Conservation (phyloP, 306 rosid genomes). For the Macrotyloma uniflorum region DNA sequence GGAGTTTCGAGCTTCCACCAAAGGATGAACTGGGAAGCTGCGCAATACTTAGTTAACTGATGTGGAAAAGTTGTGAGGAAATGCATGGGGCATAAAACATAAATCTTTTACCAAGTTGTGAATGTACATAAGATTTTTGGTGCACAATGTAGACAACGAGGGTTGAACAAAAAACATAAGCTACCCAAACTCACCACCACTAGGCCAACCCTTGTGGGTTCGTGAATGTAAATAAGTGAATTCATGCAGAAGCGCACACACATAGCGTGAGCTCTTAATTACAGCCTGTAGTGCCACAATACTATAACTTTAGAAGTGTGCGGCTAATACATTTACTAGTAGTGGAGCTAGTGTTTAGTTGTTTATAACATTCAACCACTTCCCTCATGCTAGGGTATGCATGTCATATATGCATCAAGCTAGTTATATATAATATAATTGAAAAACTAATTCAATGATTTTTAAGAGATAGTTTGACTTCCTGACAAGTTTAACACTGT, state of each 20-base stretch:
- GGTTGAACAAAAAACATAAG: background rate
- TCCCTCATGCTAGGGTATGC: background rate
- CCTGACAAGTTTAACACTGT: background rate
- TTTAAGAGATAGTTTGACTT: background rate
- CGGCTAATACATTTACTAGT: background rate
- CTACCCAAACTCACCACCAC: background rate
- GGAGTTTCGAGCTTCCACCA: conserved; percentile 90
- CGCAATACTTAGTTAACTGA: conserved; percentile 38
- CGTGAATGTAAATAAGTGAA: background rate
- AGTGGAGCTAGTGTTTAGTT: background rate
- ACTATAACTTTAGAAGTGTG: background rate
- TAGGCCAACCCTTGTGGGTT: background rate
- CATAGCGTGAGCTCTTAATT: background rate
- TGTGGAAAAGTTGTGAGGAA: conserved; percentile 20
- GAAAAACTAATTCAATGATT: background rate
- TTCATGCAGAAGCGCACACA: background rate
- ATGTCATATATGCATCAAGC: background rate
- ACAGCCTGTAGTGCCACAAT: background rate
- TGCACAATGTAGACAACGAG: background rate
- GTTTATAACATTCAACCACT: background rate
- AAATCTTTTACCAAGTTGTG: conserved; percentile 2
- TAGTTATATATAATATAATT: background rate
- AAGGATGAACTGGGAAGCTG: conserved; percentile 90
- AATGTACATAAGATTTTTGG: background rate
- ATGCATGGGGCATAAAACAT: conserved; percentile 23